A percentile compares a stretch with the other conserved stretches of the same genome.
Conservation (phyloP, 495 filamentous ascomycete species). For the Zalerion maritima region DNA sequence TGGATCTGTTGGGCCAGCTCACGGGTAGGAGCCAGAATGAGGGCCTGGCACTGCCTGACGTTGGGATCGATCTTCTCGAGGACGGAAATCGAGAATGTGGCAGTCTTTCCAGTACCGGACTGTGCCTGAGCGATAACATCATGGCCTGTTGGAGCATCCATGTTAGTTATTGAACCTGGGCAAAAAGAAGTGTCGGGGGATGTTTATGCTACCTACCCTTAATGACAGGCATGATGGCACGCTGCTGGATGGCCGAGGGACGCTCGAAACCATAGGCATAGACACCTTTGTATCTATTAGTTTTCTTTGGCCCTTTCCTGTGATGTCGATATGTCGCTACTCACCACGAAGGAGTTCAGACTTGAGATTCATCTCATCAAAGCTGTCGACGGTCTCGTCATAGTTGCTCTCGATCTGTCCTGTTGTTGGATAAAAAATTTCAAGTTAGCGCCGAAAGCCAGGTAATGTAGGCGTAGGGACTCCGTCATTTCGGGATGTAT, state of each 20-base stretch:
- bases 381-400: slow-evolving; percentile 98
- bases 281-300: slow-evolving; percentile 77
- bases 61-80: slow-evolving; percentile 94
- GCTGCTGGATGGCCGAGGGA: slow-evolving; percentile 97
- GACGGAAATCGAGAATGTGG: slow-evolving; percentile 96
- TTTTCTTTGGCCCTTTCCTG: slow-evolving; percentile 3
- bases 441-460: neutral
- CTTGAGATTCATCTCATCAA: slow-evolving; percentile 96
- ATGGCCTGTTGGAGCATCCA: slow-evolving; percentile 47
- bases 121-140: slow-evolving; percentile 99
- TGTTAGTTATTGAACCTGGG: slow-evolving; percentile 3
- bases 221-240: slow-evolving; percentile 98
- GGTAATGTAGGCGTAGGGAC: too few species aligned
- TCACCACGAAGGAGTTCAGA: slow-evolving; percentile 91
- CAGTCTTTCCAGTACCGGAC: slow-evolving; percentile 98
- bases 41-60: slow-evolving; percentile 86
- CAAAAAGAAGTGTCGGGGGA: slow-evolving; percentile 4
- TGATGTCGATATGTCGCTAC: slow-evolving; percentile 15
- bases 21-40: slow-evolving; percentile 93
- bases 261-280: slow-evolving; percentile 99
- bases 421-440: slow-evolving; percentile 19
- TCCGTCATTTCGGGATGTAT: too few species aligned
- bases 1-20: slow-evolving; percentile 98
- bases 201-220: slow-evolving; percentile 61
- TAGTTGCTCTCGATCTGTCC: slow-evolving; percentile 99